Base-by-base conservation (phyloP, 805 yeast genomes). In the Saccharomycopsis sp. region DNA sequence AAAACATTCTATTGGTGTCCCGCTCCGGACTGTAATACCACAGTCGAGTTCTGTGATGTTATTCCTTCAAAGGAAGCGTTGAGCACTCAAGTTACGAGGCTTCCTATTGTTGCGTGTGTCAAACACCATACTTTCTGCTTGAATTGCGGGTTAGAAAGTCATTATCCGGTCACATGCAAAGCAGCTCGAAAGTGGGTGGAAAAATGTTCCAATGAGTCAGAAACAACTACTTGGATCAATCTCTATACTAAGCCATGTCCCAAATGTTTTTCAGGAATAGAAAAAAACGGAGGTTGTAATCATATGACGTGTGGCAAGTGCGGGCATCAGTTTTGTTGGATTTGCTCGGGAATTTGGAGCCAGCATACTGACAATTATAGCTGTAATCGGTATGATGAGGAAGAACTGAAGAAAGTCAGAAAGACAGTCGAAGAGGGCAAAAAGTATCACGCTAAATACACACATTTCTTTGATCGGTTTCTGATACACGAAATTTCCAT, bases 241-340 rank as follows among this genome's bases (percentile, higher is more conserved):
- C 83, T 87, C 2, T 85, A 92, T 68, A 90, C 99, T 1, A 85
- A 89, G 64, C 80, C 81, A 51, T 94, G 99, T 70, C 96, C 97
- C 0, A 81, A 81, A 66, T 94, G 99, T 73, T 73, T 74, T 8
- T 74, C 90, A 1, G 75, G 83, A 29, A 94, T 92, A 62, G 97
- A 94, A 68, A 91, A 92, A 66, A 87, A 87, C 67, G 98, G 97
- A 21, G 99, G 99, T 0, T 94, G 99, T 72, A 92, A 92, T 71
- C 99, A 94, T 71, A 92, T 94, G 97, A 79, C 83, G 1, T 94
- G 99, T 70, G 75, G 80, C 2, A 84, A 82, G 59, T 94, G 99
- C 70, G 67, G 69, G 12, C 71, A 81, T 68, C 89, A 91, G 68
- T 94, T 91, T 67, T 94, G 99, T 70, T 94, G 99, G 99, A 83